These are phyloP conservation scores for Suhomyces terraborum DNA, from an alignment of 1,139 yeast genomes.

Conservation along the genomic window DNA sequence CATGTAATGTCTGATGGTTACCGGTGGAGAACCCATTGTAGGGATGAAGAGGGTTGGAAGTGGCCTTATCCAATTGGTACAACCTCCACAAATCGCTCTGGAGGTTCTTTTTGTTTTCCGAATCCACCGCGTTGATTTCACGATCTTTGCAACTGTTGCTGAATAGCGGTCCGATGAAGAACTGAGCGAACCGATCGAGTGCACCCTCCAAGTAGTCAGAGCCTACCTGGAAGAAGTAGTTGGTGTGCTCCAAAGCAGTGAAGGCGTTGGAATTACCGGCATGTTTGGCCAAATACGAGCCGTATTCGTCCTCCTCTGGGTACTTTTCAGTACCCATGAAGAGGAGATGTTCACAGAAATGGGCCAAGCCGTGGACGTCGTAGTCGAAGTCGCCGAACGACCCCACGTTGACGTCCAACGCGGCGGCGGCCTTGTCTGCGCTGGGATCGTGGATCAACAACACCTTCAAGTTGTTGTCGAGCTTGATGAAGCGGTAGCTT, in stretches of 20 bases:
- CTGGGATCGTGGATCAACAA: slow-evolving; percentile 77
- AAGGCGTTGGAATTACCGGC: slow-evolving; percentile 75
- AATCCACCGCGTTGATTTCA: slow-evolving; percentile 92
- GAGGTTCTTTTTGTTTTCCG: slow-evolving; percentile 90
- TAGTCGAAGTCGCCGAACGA: slow-evolving; percentile 75
- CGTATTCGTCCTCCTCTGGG: slow-evolving; percentile 89
- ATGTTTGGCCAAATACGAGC: slow-evolving; percentile 72
- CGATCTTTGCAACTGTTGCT: slow-evolving; percentile 81
- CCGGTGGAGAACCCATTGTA: slow-evolving; percentile 78
- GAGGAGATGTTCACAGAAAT: slow-evolving; percentile 91
- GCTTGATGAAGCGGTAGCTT: slow-evolving; percentile 63
- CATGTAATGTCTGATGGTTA: slow-evolving; percentile 61
- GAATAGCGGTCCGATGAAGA: slow-evolving; percentile 84
- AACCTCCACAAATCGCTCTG: slow-evolving; percentile 90
- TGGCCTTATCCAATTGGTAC: slow-evolving; percentile 76
- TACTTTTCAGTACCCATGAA: slow-evolving; percentile 97
- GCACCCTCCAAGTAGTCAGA: slow-evolving; percentile 82
- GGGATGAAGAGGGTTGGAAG: slow-evolving; percentile 73
- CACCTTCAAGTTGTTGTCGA: slow-evolving; percentile 68
- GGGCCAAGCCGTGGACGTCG: slow-evolving; percentile 84
- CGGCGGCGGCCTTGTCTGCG: slow-evolving; percentile 92
- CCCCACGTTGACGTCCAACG: slow-evolving; percentile 90
- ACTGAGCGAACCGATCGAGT: slow-evolving; percentile 88
- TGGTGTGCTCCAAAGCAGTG: slow-evolving; percentile 87
- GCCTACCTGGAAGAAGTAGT: slow-evolving; percentile 84